Conservation (phyloP, 2,329 filamentous ascomycete genomes). For the Whalleya microplaca region DNA sequence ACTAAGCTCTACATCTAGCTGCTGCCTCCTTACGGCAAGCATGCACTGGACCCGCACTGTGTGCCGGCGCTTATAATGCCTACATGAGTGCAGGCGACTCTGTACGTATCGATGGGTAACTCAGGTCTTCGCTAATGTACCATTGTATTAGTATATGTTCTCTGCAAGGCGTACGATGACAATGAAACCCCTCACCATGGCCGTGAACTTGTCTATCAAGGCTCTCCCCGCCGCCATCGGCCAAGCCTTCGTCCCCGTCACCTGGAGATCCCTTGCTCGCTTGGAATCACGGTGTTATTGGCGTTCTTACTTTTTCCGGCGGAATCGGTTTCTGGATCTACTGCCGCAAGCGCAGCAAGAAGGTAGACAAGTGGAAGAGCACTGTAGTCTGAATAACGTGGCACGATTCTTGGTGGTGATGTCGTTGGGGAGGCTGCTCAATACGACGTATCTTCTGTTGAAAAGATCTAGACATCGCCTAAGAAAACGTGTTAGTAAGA, state of each 20-base stretch:
- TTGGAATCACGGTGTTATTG: conserved; percentile 58
- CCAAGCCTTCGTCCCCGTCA: conserved; percentile 59
- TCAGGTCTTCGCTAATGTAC: conserved; percentile 43
- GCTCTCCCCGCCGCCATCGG: conserved; percentile 69
- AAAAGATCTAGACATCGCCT: no score
- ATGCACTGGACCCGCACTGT: conserved; percentile 52
- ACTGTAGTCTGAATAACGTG: conserved; percentile 1
- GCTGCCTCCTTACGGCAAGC: conserved; percentile 35
- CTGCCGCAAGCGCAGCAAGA: conserved; percentile 60
- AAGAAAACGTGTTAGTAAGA: no score
- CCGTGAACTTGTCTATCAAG: conserved; percentile 68
- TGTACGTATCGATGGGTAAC: conserved; percentile 47
- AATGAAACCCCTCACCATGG: conserved; percentile 67
- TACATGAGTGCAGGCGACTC: conserved; percentile 57
- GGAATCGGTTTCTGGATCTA: conserved; percentile 68
- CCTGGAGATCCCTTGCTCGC: conserved; percentile 66
- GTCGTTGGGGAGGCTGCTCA: not conserved
- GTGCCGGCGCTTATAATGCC: conserved; percentile 44
- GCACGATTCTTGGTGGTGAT: conserved; percentile 6
- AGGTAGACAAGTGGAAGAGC: conserved; percentile 57
- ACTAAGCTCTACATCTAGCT: no score
- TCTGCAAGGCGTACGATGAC: conserved; percentile 73
- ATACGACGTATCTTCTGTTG: no score
- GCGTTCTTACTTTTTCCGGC: conserved; percentile 50
- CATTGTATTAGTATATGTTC: conserved; percentile 71